A percentile compares a stretch with the other conserved stretches of the same genome.
phyloP scores from a whole-genome alignment of 768 basidiomycete genomes.

The Auricularia auricula-judae region DNA sequence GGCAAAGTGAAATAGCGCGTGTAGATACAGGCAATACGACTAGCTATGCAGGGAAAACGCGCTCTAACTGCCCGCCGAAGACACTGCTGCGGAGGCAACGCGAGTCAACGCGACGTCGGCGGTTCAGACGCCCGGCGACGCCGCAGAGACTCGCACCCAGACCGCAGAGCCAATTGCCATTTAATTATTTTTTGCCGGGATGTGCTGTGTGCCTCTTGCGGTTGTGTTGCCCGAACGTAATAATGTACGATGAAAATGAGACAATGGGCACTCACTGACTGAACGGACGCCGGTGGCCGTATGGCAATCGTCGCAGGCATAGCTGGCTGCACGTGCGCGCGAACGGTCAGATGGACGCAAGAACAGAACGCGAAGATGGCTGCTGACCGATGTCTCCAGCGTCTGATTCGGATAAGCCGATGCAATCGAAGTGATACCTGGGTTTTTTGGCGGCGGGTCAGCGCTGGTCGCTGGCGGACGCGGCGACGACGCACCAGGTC shows the following conservation, averaged over 20 bases:
- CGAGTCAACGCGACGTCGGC: too few relatives aligned
- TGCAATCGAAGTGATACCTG: constrained; percentile 82
- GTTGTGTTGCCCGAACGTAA: too few relatives aligned
- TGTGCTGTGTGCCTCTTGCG: too few relatives aligned
- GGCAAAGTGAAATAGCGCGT: too few relatives aligned
- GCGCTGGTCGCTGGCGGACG: constrained; percentile 1
- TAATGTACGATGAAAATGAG: constrained; percentile 3
- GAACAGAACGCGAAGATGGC: constrained; percentile 1
- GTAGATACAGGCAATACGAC: too few relatives aligned
- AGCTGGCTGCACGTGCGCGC: constrained; percentile 35
- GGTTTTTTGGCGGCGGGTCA: neutral
- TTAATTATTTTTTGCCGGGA: too few relatives aligned
- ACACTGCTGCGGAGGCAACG: too few relatives aligned
- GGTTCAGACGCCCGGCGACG: too few relatives aligned
- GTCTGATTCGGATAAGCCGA: constrained; percentile 46
- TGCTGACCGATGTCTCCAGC: constrained; percentile 71
- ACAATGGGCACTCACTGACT: constrained; percentile 55
- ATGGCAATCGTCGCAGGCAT: constrained; percentile 45
- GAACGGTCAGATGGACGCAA: neutral
- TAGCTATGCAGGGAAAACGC: too few relatives aligned
- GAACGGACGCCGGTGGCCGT: constrained; percentile 51
- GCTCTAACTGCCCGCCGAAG: too few relatives aligned
- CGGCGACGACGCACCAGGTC: constrained; percentile 45
- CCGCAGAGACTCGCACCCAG: too few relatives aligned
- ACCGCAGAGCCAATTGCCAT: too few relatives aligned